These are phyloP conservation scores for Tolypocladium ovalisporum DNA, from an alignment of 2,329 filamentous ascomycete species.

Conservation along the genomic window DNA sequence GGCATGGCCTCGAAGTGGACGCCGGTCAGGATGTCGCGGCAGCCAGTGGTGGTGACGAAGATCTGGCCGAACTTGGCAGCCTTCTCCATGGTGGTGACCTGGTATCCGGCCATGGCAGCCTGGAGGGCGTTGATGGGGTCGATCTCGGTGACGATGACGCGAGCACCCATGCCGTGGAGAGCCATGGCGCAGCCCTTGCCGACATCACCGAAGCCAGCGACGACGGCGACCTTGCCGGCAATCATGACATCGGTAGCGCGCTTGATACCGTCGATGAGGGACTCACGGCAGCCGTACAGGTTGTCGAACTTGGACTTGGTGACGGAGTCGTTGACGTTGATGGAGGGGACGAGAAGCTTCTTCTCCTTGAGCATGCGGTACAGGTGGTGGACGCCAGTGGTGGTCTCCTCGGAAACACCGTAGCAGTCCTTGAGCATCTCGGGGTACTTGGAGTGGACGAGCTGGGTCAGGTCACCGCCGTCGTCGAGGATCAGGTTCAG, in stretches of 20 bases:
- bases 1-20: constrained; percentile 90
- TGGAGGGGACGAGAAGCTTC: constrained; percentile 81
- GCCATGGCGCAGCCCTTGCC: constrained; percentile 97
- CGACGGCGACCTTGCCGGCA: constrained; percentile 95
- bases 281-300: constrained; percentile 98
- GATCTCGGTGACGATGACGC: constrained; percentile 91
- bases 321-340: constrained; percentile 99
- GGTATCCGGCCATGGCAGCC: constrained; percentile 92
- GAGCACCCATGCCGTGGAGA: constrained; percentile 93
- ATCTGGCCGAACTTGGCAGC: constrained; percentile 84
- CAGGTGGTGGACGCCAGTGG: constrained; percentile 97
- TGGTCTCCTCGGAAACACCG: constrained; percentile 98
- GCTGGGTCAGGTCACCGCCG: constrained; percentile 89
- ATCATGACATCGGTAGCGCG: constrained; percentile 99
- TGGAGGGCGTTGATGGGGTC: constrained; percentile 99
- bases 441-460: constrained; percentile 97
- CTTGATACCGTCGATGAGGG: constrained; percentile 98
- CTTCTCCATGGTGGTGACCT: constrained; percentile 98
- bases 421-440: constrained; percentile 98
- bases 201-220: constrained; percentile 97
- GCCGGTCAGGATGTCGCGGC: constrained; percentile 92
- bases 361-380: constrained; percentile 95
- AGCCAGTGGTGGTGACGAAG: constrained; percentile 98
- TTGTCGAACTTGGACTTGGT: constrained; percentile 99
- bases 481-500: constrained; percentile 99